phyloP scores from a whole-genome alignment of 2,329 filamentous ascomycete species.

The Xenosphaeropsis pyriputrescens region DNA sequence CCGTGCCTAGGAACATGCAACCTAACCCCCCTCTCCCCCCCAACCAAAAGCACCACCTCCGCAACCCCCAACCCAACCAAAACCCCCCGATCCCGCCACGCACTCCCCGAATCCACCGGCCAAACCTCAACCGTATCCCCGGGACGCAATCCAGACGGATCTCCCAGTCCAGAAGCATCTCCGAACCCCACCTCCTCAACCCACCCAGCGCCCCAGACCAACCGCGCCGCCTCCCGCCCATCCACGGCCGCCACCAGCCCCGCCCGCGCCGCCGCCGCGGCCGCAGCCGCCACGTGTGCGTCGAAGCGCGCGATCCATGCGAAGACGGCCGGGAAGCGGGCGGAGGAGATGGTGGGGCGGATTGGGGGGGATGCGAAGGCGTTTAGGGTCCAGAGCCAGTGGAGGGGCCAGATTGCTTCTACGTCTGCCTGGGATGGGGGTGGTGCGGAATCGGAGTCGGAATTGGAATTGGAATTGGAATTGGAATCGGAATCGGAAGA shows the following conservation, averaged over 20 bases:
- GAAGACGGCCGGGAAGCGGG: slow-evolving; percentile 42
- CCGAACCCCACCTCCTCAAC: slow-evolving; percentile 32
- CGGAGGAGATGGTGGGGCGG: slow-evolving; percentile 25
- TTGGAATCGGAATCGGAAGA: slow-evolving; percentile 1
- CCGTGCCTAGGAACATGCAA: slow-evolving; percentile 48
- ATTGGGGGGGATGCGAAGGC: slow-evolving; percentile 32
- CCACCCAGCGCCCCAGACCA: slow-evolving; percentile 30
- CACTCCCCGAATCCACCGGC: slow-evolving; percentile 46
- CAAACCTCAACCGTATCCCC: slow-evolving; percentile 40
- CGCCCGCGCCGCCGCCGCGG: slow-evolving; percentile 32
- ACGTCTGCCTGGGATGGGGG: not conserved
- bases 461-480: not conserved
- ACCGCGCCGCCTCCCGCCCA: slow-evolving; percentile 14
- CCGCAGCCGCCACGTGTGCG: slow-evolving; percentile 26
- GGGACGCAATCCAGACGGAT: slow-evolving; percentile 35
- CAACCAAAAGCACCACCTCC: slow-evolving; percentile 42
- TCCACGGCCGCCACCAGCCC: slow-evolving; percentile 30
- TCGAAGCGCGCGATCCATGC: slow-evolving; percentile 52
- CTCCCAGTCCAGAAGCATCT: slow-evolving; percentile 27
- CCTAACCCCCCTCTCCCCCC: slow-evolving; percentile 28
- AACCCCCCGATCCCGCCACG: slow-evolving; percentile 39
- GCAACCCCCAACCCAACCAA: slow-evolving; percentile 34
- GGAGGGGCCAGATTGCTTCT: slow-evolving; percentile 44
- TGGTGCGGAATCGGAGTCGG: not conserved
- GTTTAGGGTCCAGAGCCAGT: slow-evolving; percentile 45